Conservation (phyloP, 352 stramenopile species). For the Globisporangium carolinianum region DNA sequence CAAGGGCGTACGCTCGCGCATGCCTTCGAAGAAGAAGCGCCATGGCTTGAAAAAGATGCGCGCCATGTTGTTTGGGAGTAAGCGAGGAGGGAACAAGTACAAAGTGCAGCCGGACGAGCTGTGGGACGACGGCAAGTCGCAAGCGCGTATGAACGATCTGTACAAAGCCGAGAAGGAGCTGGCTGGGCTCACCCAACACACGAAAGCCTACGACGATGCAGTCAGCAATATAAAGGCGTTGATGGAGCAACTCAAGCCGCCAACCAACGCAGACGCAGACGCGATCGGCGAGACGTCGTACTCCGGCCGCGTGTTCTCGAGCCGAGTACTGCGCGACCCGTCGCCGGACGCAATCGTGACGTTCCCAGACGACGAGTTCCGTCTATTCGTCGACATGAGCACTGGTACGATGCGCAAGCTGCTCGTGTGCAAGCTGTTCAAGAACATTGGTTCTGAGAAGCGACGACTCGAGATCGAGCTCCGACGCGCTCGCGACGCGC, state of each 20-base stretch:
- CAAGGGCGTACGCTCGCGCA: conserved; percentile 12
- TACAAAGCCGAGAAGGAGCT: conserved; percentile 20
- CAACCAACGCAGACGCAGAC: neutral
- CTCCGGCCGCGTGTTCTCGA: conserved; percentile 34
- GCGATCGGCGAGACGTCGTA: conserved; percentile 6
- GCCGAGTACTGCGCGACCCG: conserved; percentile 22
- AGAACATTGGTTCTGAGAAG: conserved; percentile 28
- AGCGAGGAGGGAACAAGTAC: conserved; percentile 13
- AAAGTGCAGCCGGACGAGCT: conserved; percentile 23
- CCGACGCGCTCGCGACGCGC: conserved; percentile 6
- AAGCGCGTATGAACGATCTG: conserved; percentile 26
- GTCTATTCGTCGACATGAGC: conserved; percentile 27
- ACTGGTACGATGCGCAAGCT: conserved; percentile 12
- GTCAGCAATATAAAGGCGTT: conserved; percentile 13
- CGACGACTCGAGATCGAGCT: conserved; percentile 20
- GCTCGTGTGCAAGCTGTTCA: conserved; percentile 47
- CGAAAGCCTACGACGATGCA: conserved; percentile 17
- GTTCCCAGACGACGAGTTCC: conserved; percentile 41
- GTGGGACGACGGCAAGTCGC: conserved; percentile 27
- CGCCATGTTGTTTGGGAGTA: conserved; percentile 22
- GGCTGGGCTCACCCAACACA: conserved; percentile 8
- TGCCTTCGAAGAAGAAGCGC: conserved; percentile 5
- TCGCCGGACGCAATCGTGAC: conserved; percentile 36
- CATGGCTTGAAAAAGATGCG: conserved; percentile 2
- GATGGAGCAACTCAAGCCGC: conserved; percentile 17